Evolutionary conservation across 1,284 basidiomycete species (phyloP).

Genomic region (Moesziomyces sp.): DNA sequence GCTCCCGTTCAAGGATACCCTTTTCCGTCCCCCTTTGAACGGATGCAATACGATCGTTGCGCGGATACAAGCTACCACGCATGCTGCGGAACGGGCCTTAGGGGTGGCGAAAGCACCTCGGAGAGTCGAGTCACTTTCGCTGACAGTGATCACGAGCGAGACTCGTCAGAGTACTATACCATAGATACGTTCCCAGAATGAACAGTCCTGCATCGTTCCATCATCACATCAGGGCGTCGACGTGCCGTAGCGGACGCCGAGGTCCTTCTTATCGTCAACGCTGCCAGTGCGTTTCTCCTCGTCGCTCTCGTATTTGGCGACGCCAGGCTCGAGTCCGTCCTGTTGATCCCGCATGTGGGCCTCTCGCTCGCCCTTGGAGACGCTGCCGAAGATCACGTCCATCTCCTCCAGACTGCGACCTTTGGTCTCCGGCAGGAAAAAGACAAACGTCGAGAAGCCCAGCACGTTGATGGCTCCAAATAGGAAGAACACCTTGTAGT

Average conservation of each 20-base stretch:
- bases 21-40: too few species aligned
- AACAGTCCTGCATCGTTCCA: too few species aligned
- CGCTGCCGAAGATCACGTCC: slow-evolving; percentile 81
- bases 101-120: too few species aligned
- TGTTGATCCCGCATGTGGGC: slow-evolving; percentile 70
- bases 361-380: slow-evolving; percentile 74
- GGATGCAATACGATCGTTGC: too few species aligned
- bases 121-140: too few species aligned
- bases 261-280: slow-evolving; percentile 8
- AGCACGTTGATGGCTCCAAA: slow-evolving; percentile 68
- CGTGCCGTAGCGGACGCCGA: slow-evolving; percentile 1
- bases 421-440: slow-evolving; percentile 69
- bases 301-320: background rate
- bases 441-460: slow-evolving; percentile 61
- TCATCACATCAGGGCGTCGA: too few species aligned
- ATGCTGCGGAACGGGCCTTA: too few species aligned
- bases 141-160: too few species aligned
- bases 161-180: too few species aligned
- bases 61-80: too few species aligned
- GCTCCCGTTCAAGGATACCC: too few species aligned
- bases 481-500: slow-evolving; percentile 68
- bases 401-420: slow-evolving; percentile 73
- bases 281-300: slow-evolving; percentile 7
- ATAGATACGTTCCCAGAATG: too few species aligned
- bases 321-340: slow-evolving; percentile 1